Evolutionary conservation across 441 rosid species (phyloP).

Genomic region (Lepidium campestre): DNA sequence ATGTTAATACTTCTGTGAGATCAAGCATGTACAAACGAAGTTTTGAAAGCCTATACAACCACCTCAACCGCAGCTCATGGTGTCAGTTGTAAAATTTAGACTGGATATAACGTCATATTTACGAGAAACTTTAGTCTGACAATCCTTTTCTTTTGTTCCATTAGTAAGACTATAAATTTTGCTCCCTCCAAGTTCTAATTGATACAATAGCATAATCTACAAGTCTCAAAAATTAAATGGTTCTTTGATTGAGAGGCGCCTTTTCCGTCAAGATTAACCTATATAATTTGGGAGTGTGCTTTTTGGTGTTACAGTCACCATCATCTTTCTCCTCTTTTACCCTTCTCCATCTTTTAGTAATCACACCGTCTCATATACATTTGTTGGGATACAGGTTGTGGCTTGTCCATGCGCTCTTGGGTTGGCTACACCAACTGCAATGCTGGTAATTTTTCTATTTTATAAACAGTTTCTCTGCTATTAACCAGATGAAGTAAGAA

Average conservation of each 20-base stretch:
- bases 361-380: slow-evolving; percentile 9
- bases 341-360: background rate
- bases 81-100: background rate
- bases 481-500: slow-evolving; percentile 1
- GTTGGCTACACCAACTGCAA: slow-evolving; percentile 96
- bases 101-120: background rate
- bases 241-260: background rate
- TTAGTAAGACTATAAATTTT: background rate
- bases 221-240: background rate
- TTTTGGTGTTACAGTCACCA: background rate
- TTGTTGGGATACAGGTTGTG: slow-evolving; percentile 60
- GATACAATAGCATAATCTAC: background rate
- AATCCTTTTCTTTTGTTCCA: background rate
- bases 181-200: background rate
- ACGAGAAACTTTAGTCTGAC: background rate
- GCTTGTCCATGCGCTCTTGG: slow-evolving; percentile 99
- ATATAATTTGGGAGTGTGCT: background rate
- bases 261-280: background rate
- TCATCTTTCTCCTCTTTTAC: background rate
- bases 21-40: background rate
- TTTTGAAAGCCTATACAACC: background rate
- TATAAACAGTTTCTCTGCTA: background rate
- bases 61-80: background rate
- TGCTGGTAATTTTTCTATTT: slow-evolving; percentile 53
- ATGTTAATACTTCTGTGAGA: background rate